Evolutionary conservation across 148 eudicot genomes (phyloP).

Genomic region (Arctostaphylos glauca): DNA sequence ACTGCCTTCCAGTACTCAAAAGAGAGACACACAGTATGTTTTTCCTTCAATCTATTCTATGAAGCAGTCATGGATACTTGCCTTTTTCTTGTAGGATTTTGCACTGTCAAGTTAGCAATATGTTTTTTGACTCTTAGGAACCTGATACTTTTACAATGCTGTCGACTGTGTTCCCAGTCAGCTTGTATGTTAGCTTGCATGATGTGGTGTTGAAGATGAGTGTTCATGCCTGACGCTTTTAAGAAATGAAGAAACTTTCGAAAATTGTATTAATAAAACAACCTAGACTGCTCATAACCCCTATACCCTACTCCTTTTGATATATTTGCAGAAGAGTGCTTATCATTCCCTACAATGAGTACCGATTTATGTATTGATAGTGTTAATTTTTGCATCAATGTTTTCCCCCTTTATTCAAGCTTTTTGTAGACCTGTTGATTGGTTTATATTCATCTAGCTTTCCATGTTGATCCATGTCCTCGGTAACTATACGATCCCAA

Average conservation of each 20-base stretch:
- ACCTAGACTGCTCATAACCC: background rate
- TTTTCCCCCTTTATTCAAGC: background rate
- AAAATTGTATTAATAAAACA: background rate
- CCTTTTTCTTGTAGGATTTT: background rate
- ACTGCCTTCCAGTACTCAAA: slow-evolving; percentile 92
- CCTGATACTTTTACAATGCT: background rate
- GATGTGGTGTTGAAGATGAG: background rate
- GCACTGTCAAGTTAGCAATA: background rate
- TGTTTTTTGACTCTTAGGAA: background rate
- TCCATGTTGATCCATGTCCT: background rate
- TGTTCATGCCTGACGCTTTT: background rate
- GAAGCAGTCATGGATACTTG: background rate
- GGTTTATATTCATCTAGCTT: background rate
- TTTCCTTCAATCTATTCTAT: slow-evolving; percentile 6
- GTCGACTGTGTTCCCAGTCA: background rate
- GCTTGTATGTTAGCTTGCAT: background rate
- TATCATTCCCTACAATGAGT: background rate
- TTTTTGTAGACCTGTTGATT: background rate
- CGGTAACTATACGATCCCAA: background rate
- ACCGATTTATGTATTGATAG: background rate
- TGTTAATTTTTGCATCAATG: background rate
- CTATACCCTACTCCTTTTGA: background rate
- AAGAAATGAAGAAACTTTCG: background rate
- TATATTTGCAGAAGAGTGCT: background rate
- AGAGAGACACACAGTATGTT: slow-evolving; percentile 75